Evolutionary conservation across 176 grass and related monocot species (phyloP), one percentile per base, ranked within the genome.

Genomic region (Zoysia japonica): DNA sequence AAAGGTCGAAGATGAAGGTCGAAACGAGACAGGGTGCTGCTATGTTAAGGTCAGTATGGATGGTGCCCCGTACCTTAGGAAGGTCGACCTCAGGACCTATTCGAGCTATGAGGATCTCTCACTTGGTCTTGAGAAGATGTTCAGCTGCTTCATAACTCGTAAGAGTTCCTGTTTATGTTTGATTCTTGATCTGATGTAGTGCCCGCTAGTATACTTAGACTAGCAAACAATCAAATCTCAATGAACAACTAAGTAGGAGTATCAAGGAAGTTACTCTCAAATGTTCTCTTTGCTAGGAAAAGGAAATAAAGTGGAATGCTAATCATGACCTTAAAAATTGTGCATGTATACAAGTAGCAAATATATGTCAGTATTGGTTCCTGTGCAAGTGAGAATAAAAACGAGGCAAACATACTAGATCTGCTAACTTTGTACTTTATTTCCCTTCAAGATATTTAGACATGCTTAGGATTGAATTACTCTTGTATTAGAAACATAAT

Each of bases 21-120:
- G 71, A 80, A 87, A 56, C 0, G 91, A 90, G 61, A 68, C 71
- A 6, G 91, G 67, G 6, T 90, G 88, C 76, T 81, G 86, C 68
- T 93, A 86, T 81, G 80, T 93, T 10, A 93, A 93, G 80, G 86
- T 93, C 56, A 93, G 91, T 77, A 90, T 93, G 91, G 91, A 93
- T 86, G 91, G 91, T 49, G 91, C 88, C 2, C 88, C 88, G 1
- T 93, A 93, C 73, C 85, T 90, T 7, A 85, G 91, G 83, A 93
- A 93, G 64, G 85, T 93, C n/a, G 88, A 93, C 80, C 91, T 93
- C 48, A 93, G 90, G 79, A 93, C 67, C 2, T 93, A 90, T 68
- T 84, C 76, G 1, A 81, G 86, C 88, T 93, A 93, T 53, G 86
- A 84, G 67, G 83, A 93, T 36, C 88, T 93, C 68, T 93, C 91